A percentile compares a stretch with the other conserved stretches of the same genome.
These are phyloP conservation scores for Wickerhamiella parazyma DNA, from an alignment of 805 yeast species.

Conservation along the genomic window DNA sequence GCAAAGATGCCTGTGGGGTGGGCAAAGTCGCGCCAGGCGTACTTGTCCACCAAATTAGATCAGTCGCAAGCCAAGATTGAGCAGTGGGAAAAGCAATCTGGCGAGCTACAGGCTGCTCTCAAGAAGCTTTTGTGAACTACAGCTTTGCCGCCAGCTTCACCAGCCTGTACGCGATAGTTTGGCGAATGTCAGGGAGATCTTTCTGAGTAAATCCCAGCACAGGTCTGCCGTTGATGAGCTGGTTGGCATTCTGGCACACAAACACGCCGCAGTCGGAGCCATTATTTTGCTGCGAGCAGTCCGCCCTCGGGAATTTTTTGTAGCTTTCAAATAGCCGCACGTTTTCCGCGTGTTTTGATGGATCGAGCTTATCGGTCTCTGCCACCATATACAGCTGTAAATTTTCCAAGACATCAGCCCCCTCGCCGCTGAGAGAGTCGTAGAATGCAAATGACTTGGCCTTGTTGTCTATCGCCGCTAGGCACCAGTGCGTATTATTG, in stretches of 20 bases:
- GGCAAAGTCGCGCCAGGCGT: constrained; percentile 47
- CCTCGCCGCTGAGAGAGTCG: constrained; percentile 54
- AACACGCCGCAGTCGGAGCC: constrained; percentile 95
- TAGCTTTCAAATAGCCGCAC: constrained; percentile 25
- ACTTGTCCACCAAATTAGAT: constrained; percentile 53
- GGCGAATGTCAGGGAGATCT: constrained; percentile 57
- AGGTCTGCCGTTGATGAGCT: constrained; percentile 37
- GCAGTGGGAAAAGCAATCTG: constrained; percentile 30
- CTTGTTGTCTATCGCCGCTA: constrained; percentile 60
- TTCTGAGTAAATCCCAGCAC: constrained; percentile 41
- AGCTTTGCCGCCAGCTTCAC: constrained; percentile 5
- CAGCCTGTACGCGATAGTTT: constrained; percentile 49
- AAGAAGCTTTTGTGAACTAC: constrained; percentile 13
- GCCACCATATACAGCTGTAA: constrained; percentile 49
- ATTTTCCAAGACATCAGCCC: constrained; percentile 30
- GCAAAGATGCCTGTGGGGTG: constrained; percentile 38
- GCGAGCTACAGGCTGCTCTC: constrained; percentile 10
- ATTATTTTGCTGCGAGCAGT: constrained; percentile 76
- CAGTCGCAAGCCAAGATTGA: constrained; percentile 40
- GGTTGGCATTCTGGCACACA: constrained; percentile 63
- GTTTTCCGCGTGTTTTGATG: constrained; percentile 25
- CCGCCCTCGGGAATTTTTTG: constrained; percentile 16
- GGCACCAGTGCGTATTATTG: constrained; percentile 80
- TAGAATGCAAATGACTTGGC: constrained; percentile 48
- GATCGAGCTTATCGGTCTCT: constrained; percentile 46